phyloP scores from a whole-genome alignment of 2,329 filamentous ascomycete genomes.

The Alternaria metachromatica region DNA sequence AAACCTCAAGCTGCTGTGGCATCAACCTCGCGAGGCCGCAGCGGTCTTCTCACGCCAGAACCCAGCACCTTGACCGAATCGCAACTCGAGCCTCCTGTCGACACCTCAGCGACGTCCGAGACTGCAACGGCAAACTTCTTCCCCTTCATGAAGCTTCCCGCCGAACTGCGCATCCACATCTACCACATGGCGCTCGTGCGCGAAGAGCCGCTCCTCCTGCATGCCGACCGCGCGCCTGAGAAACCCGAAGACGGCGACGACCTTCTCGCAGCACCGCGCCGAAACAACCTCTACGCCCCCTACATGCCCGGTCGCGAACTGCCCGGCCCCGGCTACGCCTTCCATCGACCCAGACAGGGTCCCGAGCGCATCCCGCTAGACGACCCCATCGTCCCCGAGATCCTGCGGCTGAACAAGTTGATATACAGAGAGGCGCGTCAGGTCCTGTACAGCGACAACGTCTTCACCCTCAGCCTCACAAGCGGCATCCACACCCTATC shows the following conservation, averaged over 20 bases:
- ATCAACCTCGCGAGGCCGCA: conserved; percentile 4
- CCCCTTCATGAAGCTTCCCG: conserved; percentile 52
- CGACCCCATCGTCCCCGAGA: conserved; percentile 48
- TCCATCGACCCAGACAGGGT: not conserved
- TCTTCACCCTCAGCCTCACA: conserved; percentile 47
- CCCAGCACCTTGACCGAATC: conserved; percentile 25
- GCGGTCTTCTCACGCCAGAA: conserved; percentile 29
- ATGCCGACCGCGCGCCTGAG: conserved; percentile 24
- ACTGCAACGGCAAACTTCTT: conserved; percentile 27
- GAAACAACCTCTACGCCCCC: not conserved
- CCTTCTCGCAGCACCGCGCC: not conserved
- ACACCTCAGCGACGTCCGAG: not conserved
- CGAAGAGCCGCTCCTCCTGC: conserved; percentile 38
- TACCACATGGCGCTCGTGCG: conserved; percentile 50
- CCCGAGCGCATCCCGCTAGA: conserved; percentile 1
- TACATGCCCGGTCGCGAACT: not conserved
- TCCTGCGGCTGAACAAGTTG: conserved; percentile 50
- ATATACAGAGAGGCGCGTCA: conserved; percentile 46
- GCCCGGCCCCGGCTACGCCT: not conserved
- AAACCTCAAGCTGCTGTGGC: not conserved
- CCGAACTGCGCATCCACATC: conserved; percentile 56
- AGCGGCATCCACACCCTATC: conserved; percentile 49
- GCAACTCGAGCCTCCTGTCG: not conserved
- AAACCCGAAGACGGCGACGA: conserved; percentile 15
- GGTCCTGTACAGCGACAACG: conserved; percentile 42